phyloP scores from a whole-genome alignment of 148 eudicot species.

The Rhododendron kiyosumense region DNA sequence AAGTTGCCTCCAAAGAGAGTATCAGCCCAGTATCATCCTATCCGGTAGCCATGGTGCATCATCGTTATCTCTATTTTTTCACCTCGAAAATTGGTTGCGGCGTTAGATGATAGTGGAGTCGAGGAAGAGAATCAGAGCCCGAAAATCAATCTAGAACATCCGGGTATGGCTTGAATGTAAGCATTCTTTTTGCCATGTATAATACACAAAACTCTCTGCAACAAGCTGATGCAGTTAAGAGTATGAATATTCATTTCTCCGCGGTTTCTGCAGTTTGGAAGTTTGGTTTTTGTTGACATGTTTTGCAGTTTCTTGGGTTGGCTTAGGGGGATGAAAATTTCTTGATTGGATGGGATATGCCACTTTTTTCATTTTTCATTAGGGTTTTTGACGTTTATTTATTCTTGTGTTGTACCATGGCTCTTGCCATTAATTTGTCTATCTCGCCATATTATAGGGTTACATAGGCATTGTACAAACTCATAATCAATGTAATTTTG shows the following conservation, averaged over 20 bases:
- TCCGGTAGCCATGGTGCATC: constrained; percentile 31
- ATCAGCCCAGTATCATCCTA: constrained; percentile 73
- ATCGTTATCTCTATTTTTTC: background rate
- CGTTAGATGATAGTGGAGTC: constrained; percentile 8
- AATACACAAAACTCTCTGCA: constrained; percentile 13
- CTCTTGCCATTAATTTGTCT: background rate
- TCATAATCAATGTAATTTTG: background rate
- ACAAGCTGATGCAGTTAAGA: constrained; percentile 10
- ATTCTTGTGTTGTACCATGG: background rate
- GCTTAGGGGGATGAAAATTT: background rate
- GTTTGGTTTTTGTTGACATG: background rate
- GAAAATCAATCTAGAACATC: background rate
- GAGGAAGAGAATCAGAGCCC: constrained; percentile 1
- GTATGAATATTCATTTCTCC: constrained; percentile 5
- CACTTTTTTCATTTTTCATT: background rate
- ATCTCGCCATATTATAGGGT: background rate
- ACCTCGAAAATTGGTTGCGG: constrained; percentile 5
- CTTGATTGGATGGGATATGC: background rate
- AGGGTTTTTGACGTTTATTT: background rate
- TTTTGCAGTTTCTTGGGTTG: background rate
- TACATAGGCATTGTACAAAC: background rate
- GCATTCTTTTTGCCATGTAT: constrained; percentile 14
- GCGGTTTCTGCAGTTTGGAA: constrained; percentile 9
- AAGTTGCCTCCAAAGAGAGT: constrained; percentile 80
- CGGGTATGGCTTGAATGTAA: background rate